Percentiles rank a stretch among this genome's conserved stretches.
These are phyloP conservation scores for Microdochium trichocladiopsis DNA, from an alignment of 2,329 filamentous ascomycete genomes.

Conservation along the genomic window DNA sequence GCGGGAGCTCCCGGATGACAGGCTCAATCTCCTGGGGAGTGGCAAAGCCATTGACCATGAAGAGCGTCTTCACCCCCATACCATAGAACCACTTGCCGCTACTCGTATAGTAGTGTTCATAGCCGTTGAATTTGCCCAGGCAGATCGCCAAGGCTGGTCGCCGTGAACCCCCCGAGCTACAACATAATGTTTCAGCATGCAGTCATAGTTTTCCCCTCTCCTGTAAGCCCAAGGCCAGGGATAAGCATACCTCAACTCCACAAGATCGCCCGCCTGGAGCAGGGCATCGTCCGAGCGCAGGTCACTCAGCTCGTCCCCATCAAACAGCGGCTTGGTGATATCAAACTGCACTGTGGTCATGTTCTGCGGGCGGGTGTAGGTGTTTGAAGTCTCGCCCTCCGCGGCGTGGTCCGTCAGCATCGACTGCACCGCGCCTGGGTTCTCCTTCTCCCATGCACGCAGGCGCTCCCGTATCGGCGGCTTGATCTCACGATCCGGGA, in stretches of 20 bases:
- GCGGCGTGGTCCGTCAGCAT: conserved; percentile 20
- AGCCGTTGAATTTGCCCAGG: conserved; percentile 40
- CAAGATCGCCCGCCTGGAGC: conserved; percentile 37
- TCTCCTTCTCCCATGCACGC: conserved; percentile 30
- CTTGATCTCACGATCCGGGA: conserved; percentile 1
- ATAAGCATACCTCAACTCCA: conserved; percentile 35
- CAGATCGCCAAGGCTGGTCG: conserved; percentile 44
- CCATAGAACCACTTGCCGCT: conserved; percentile 43
- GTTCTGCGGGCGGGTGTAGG: conserved; percentile 25
- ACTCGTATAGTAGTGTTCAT: conserved; percentile 47
- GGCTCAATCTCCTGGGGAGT: conserved; percentile 31
- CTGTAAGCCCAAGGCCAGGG: neutral
- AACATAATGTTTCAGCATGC: neutral
- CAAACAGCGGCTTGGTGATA: conserved; percentile 21
- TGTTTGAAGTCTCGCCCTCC: conserved; percentile 21
- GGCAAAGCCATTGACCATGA: conserved; percentile 42
- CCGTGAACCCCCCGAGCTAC: conserved; percentile 28
- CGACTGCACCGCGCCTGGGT: conserved; percentile 15
- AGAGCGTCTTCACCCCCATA: conserved; percentile 34
- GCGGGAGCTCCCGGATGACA: conserved; percentile 28
- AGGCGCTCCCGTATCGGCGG: conserved; percentile 31
- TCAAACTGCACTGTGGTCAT: conserved; percentile 18
- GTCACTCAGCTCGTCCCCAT: conserved; percentile 27
- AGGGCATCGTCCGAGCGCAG: conserved; percentile 21
- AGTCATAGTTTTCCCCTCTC: neutral